A percentile compares a stretch with the other conserved stretches of the same genome.
These are phyloP conservation scores for Venturia aucupariae DNA, from an alignment of 2,329 filamentous ascomycete species.

Conservation along the genomic window DNA sequence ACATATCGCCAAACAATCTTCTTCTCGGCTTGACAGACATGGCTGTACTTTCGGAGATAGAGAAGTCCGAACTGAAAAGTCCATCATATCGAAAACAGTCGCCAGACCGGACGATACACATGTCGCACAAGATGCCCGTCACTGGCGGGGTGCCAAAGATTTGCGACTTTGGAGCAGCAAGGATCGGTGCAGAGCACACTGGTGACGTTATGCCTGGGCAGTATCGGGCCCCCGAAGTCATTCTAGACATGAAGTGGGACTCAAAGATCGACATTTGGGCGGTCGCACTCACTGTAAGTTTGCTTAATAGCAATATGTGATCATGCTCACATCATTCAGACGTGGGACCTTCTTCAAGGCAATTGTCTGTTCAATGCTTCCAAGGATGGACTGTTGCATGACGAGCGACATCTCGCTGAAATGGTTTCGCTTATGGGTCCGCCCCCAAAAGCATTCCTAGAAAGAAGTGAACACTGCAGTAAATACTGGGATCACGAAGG, in stretches of 20 bases:
- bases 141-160: slow-evolving; percentile 17
- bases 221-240: slow-evolving; percentile 17
- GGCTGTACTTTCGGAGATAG: slow-evolving; percentile 21
- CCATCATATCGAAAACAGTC: slow-evolving; percentile 21
- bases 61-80: slow-evolving; percentile 19
- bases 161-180: slow-evolving; percentile 17
- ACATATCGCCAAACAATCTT: slow-evolving; percentile 25
- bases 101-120: slow-evolving; percentile 23
- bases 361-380: slow-evolving; percentile 14
- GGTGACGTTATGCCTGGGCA: slow-evolving; percentile 16
- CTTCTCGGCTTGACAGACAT: slow-evolving; percentile 22
- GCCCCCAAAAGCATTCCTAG: slow-evolving; percentile 27
- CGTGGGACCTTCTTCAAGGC: slow-evolving; percentile 17
- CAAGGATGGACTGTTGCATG: slow-evolving; percentile 13
- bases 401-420: slow-evolving; percentile 19
- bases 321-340: slow-evolving; percentile 11
- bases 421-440: slow-evolving; percentile 32
- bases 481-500: slow-evolving; percentile 23
- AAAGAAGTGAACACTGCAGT: slow-evolving; percentile 21
- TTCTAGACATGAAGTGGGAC: slow-evolving; percentile 17
- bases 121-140: slow-evolving; percentile 27
- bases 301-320: neutral
- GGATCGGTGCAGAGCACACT: slow-evolving; percentile 14
- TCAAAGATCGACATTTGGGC: slow-evolving; percentile 18
- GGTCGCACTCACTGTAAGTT: slow-evolving; percentile 17